Evolutionary conservation across 495 filamentous ascomycete genomes (phyloP).

Genomic region (Aspergillus homomorphus): DNA sequence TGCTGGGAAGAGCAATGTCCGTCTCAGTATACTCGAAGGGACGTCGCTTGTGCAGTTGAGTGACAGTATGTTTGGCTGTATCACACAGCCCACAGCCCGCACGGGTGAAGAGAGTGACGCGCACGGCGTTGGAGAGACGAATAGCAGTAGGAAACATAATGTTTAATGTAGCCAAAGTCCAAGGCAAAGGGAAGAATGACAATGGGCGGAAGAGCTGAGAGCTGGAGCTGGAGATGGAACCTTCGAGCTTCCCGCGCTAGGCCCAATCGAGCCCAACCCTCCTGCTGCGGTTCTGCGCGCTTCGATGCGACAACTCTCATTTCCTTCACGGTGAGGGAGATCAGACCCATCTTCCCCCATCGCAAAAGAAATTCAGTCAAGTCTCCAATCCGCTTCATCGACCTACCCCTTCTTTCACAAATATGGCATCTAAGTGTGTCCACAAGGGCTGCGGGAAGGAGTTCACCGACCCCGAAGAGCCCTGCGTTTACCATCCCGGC

Average conservation of each 20-base stretch:
- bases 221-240: conserved; percentile 32
- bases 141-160: conserved; percentile 41
- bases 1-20: conserved; percentile 67
- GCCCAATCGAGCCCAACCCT: conserved; percentile 24
- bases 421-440: conserved; percentile 87
- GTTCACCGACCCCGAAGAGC: conserved; percentile 79
- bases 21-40: conserved; percentile 76
- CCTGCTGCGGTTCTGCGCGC: conserved; percentile 5
- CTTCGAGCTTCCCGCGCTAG: conserved; percentile 48
- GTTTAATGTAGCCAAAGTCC: neutral
- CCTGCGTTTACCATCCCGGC: conserved; percentile 89
- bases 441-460: conserved; percentile 93
- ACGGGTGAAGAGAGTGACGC: conserved; percentile 81
- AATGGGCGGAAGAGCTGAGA: neutral
- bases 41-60: conserved; percentile 61
- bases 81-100: conserved; percentile 75
- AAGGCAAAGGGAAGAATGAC: neutral
- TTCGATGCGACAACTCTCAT: conserved; percentile 7
- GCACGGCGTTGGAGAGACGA: conserved; percentile 53
- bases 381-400: neutral
- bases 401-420: conserved; percentile 3
- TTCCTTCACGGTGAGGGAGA: neutral
- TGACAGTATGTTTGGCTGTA: conserved; percentile 69
- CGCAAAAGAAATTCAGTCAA: neutral
- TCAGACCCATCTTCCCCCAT: neutral